Evolutionary conservation across 1,139 yeast genomes (phyloP).

Genomic region (Candida labiduridarum): DNA sequence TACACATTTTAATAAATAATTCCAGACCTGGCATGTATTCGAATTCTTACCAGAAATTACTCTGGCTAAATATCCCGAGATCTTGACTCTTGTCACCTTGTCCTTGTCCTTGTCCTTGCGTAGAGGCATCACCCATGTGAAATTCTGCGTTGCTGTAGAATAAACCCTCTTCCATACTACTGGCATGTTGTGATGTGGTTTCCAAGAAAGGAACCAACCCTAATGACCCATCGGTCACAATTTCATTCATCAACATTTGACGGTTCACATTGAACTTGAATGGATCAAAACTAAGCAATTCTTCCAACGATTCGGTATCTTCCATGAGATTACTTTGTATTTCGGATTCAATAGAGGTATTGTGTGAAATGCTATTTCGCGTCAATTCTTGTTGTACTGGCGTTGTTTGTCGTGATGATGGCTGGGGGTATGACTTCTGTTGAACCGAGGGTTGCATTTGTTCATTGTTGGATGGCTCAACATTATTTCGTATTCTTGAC

Average conservation of each 20-base stretch:
- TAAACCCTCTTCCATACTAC: neutral
- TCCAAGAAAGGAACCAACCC: conserved; percentile 63
- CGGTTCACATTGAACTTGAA: conserved; percentile 38
- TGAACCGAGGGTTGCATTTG: neutral
- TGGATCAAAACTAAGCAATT: conserved; percentile 43
- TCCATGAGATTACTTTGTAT: conserved; percentile 10
- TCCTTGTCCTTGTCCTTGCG: neutral
- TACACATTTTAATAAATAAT: neutral
- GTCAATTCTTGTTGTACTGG: neutral
- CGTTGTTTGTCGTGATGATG: neutral
- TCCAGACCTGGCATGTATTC: neutral
- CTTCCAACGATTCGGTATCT: conserved; percentile 27
- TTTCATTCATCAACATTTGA: conserved; percentile 49
- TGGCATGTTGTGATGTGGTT: conserved; percentile 7
- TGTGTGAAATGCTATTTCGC: neutral
- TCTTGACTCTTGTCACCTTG: neutral
- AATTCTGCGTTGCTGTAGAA: neutral
- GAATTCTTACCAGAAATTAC: neutral
- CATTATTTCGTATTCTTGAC: conserved; percentile 7
- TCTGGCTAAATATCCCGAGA: neutral
- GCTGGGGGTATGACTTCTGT: neutral
- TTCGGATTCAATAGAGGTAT: neutral
- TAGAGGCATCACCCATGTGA: neutral
- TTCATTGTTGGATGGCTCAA: conserved; percentile 8
- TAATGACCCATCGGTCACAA: conserved; percentile 70